Conservation (phyloP, 1,284 basidiomycete genomes). For the Ustilago xerochloae region DNA sequence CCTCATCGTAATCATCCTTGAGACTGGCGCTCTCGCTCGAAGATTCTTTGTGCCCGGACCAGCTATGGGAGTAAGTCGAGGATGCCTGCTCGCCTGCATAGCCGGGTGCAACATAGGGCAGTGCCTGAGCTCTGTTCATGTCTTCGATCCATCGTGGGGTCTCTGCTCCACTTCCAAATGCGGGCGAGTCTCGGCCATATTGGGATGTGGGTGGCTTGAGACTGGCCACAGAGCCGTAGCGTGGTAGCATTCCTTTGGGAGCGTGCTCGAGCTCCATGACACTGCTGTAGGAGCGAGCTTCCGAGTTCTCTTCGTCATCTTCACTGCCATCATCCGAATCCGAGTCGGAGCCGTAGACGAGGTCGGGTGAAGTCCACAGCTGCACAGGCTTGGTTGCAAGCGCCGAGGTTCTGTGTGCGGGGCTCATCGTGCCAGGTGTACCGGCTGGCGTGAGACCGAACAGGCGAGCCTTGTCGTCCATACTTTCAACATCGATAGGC, state of each 20-base stretch:
- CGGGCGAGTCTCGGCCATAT: constrained; percentile 16
- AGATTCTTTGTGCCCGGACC: constrained; percentile 8
- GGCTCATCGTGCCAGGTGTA: constrained; percentile 25
- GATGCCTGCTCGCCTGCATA: constrained; percentile 11
- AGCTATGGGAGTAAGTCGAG: constrained; percentile 17
- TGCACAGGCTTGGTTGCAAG: constrained; percentile 17
- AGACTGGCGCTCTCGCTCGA: constrained; percentile 6
- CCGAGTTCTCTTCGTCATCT: constrained; percentile 21
- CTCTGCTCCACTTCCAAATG: constrained; percentile 21
- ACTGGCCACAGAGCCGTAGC: constrained; percentile 23
- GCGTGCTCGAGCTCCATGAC: constrained; percentile 11
- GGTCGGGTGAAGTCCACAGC: constrained; percentile 47
- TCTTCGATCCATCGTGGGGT: constrained; percentile 48
- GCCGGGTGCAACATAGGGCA: constrained; percentile 46
- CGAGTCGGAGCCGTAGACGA: constrained; percentile 46
- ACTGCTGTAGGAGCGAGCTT: constrained; percentile 22
- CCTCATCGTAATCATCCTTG: constrained; percentile 24
- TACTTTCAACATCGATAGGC: constrained; percentile 20
- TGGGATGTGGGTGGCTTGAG: constrained; percentile 4
- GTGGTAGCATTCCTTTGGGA: constrained; percentile 14
- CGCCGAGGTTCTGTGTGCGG: background rate
- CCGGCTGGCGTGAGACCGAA: constrained; percentile 11
- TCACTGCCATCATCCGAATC: constrained; percentile 24
- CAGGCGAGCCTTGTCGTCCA: constrained; percentile 32
- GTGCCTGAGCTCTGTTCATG: constrained; percentile 29